Conservation (phyloP, 2,329 filamentous ascomycete genomes). For the Fusarium metavorans region DNA sequence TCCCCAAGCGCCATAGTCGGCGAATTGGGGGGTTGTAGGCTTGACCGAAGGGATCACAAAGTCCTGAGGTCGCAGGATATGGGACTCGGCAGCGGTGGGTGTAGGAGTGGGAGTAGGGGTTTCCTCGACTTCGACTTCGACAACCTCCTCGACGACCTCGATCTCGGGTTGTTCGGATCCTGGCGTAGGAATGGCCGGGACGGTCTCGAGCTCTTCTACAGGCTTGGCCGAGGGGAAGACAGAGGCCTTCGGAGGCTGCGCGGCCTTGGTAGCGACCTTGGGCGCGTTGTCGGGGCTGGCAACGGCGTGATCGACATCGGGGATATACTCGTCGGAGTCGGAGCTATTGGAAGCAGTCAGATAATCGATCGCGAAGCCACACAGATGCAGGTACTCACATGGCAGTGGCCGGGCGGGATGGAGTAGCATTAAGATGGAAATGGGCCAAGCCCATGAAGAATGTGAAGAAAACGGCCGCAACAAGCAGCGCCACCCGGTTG, state of each 20-base stretch:
- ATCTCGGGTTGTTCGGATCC: neutral
- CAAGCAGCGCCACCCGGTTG: slow-evolving; percentile 13
- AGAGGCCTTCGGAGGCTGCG: neutral
- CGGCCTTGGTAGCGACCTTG: neutral
- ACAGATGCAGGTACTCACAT: neutral
- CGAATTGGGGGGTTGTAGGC: slow-evolving; percentile 44
- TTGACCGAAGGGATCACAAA: slow-evolving; percentile 37
- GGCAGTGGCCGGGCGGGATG: neutral
- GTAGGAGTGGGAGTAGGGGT: neutral
- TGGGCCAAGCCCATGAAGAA: slow-evolving; percentile 21
- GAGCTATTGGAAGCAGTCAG: neutral
- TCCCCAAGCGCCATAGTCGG: slow-evolving; percentile 49
- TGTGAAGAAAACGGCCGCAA: slow-evolving; percentile 20
- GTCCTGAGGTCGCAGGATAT: neutral
- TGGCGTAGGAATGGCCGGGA: neutral
- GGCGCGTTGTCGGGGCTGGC: neutral
- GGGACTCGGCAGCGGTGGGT: neutral
- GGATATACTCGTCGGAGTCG: neutral
- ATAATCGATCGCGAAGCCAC: neutral
- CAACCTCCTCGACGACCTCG: neutral
- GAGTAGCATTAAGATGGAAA: neutral
- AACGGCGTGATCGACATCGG: neutral
- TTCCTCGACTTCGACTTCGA: neutral
- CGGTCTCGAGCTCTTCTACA: neutral
- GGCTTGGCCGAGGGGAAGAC: neutral